Evolutionary conservation across 495 filamentous ascomycete species (phyloP).

Genomic region (Penicillium argentinense): DNA sequence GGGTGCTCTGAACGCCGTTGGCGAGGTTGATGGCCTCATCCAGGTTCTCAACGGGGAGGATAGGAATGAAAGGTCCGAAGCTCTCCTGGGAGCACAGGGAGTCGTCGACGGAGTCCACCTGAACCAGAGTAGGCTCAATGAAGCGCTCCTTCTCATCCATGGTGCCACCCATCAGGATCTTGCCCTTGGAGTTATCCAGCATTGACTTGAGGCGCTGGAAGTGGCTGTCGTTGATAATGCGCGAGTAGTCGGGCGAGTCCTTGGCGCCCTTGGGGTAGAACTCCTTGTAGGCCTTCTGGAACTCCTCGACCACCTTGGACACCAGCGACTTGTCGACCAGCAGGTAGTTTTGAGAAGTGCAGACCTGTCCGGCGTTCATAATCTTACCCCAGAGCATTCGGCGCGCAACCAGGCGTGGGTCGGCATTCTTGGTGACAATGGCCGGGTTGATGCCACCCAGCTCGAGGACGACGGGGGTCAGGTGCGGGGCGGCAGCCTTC

Average conservation of each 20-base stretch:
- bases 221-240: constrained; percentile 74
- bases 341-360: constrained; percentile 86
- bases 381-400: constrained; percentile 86
- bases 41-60: constrained; percentile 70
- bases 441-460: constrained; percentile 90
- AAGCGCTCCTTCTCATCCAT: constrained; percentile 76
- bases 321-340: constrained; percentile 75
- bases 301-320: constrained; percentile 67
- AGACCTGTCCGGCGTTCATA: constrained; percentile 83
- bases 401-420: constrained; percentile 78
- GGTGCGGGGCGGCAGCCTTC: constrained; percentile 85
- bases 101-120: constrained; percentile 72
- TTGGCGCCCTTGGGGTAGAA: constrained; percentile 85
- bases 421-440: constrained; percentile 78
- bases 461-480: constrained; percentile 87
- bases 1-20: constrained; percentile 73
- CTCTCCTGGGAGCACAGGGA: constrained; percentile 76
- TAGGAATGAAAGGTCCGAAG: constrained; percentile 85
- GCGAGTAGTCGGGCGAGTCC: constrained; percentile 68
- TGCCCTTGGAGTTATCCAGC: constrained; percentile 77
- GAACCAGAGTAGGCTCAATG: constrained; percentile 83
- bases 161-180: constrained; percentile 80
- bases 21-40: constrained; percentile 80
- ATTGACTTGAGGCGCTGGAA: constrained; percentile 86
- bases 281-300: constrained; percentile 68